Evolutionary conservation across 129 eudicot species (phyloP), one percentile per base, ranked within the genome.

Genomic region (Helichrysum umbraculigerum): DNA sequence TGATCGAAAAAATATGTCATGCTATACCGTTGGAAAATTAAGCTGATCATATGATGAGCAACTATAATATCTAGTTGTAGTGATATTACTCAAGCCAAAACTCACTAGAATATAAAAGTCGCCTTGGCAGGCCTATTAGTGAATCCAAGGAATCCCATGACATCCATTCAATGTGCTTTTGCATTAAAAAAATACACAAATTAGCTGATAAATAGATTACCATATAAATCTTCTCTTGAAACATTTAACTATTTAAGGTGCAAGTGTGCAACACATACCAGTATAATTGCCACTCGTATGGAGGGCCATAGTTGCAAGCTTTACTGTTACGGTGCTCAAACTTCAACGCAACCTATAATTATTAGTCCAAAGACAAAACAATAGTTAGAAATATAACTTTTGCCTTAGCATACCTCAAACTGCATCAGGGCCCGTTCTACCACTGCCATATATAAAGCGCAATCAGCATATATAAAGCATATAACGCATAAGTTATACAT

Each of bases 221-320:
- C 56, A 54, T 5, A 15, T 3, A 44, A 34, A n/a, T n/a, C n/a
- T 8, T 65, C 7, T 34, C 41, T 73, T 10, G 4, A 64, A 78
- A 41, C 37, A 35, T 70, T 39, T 47, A 74, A 51, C 57, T n/a
- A n/a, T n/a, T n/a, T n/a, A n/a, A n/a, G n/a, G n/a, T n/a, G n/a
- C n/a, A n/a, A n/a, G n/a, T n/a, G 42, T 76, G 47, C 42, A 51
- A 66, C 66, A 51, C 87, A 75, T 89, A 95, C 99, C 86, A 89
- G 88, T 95, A 95, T 59, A 91, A 97, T 85, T 95, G 99, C 99
- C 99, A 95, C 84, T 95, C 99, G 81, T 95, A 95, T 28, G 99
- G 99, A 82, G 99, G 99, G 64, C 99, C 97, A 79, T 87, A 89
- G 81, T 89, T 95, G 88, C 99, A 95, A 63, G 97, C 99, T 83